Conservation (phyloP, 306 rosid species). For the Glycyrrhiza uralensis region DNA sequence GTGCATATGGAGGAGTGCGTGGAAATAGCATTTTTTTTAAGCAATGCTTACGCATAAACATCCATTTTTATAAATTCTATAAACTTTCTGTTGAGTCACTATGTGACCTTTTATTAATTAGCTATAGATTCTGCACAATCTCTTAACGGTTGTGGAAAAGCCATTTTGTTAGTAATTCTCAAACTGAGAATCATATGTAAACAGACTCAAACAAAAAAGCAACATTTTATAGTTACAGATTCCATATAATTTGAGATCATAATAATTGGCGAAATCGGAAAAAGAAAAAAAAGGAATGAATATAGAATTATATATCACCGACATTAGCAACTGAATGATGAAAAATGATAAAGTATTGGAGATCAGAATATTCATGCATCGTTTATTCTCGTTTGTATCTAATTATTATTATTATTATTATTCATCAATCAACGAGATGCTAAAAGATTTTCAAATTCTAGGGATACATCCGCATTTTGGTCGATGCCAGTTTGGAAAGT, state of each 20-base stretch:
- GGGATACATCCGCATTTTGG: constrained; percentile 22
- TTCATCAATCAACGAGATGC: constrained; percentile 34
- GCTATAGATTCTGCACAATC: not conserved
- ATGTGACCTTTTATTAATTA: not conserved
- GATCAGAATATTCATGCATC: constrained; percentile 36
- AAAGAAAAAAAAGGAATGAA: not conserved
- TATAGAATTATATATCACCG: constrained; percentile 3
- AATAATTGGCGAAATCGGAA: not conserved
- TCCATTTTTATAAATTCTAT: not conserved
- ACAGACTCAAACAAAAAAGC: not conserved
- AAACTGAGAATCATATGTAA: constrained; percentile 7
- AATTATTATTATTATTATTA: too few species aligned
- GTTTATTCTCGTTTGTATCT: constrained; percentile 15
- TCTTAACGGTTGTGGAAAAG: constrained; percentile 9
- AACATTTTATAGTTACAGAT: not conserved
- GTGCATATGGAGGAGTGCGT: too few species aligned
- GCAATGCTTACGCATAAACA: too few species aligned
- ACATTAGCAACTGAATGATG: not conserved
- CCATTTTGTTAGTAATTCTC: not conserved
- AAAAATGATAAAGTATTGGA: not conserved
- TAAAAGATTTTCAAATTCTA: constrained; percentile 14
- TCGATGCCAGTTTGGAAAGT: constrained; percentile 37
- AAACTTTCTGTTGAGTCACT: not conserved
- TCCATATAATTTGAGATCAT: not conserved
- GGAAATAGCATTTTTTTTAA: too few species aligned